phyloP scores from a whole-genome alignment of 1,139 yeast species.

The Lodderomyces elongisporus region DNA sequence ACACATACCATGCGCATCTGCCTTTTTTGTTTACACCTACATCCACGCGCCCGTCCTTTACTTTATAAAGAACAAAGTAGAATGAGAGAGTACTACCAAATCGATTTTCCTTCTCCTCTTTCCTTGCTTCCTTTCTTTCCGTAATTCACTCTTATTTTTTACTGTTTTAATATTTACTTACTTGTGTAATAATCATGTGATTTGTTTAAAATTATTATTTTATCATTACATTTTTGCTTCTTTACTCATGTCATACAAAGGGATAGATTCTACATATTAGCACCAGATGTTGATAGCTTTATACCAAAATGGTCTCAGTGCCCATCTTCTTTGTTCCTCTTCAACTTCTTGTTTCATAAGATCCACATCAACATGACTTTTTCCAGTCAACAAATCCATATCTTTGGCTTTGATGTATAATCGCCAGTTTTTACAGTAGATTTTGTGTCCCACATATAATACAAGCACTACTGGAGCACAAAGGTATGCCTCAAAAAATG shows the following conservation, averaged over 20 bases:
- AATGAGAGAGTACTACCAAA: no score
- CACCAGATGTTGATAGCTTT: conserved; percentile 22
- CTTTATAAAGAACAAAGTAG: no score
- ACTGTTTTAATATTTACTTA: no score
- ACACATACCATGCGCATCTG: no score
- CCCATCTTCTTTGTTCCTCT: conserved; percentile 12
- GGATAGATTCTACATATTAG: conserved; percentile 3
- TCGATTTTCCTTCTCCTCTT: no score
- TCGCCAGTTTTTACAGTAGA: conserved; percentile 23
- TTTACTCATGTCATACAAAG: not conserved
- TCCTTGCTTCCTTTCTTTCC: no score
- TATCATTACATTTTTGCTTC: no score
- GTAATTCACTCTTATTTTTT: no score
- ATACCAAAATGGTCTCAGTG: conserved; percentile 14
- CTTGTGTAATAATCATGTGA: no score
- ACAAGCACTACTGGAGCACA: conserved; percentile 25
- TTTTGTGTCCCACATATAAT: conserved; percentile 24
- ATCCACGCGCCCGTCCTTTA: no score
- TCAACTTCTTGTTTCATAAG: conserved; percentile 19
- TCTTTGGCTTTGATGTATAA: conserved; percentile 39
- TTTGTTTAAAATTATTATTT: no score
- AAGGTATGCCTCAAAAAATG: conserved; percentile 28
- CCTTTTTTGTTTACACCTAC: no score
- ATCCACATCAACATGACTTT: conserved; percentile 25
- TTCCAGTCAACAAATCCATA: conserved; percentile 37